Evolutionary conservation across 371 early-diverging fungal species (phyloP), one percentile per base, ranked within the genome.

Genomic region (Rhizopus delemar): DNA sequence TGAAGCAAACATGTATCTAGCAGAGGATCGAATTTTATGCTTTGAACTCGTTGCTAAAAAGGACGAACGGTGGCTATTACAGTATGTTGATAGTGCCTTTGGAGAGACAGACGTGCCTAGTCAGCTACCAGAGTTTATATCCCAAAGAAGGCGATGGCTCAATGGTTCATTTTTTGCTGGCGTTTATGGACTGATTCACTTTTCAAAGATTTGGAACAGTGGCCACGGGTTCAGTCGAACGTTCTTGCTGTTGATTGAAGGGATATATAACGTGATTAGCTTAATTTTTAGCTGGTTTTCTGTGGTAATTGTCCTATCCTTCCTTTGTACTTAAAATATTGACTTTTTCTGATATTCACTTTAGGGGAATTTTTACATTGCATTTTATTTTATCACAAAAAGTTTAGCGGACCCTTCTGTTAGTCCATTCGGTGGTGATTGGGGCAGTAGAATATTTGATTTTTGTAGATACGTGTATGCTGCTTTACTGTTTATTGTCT

Each of bases 91-190:
- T 52, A 78, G 80, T 6, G 85, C 93, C 5, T 85, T 83, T 56
- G 93, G 90, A 52, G 92, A 91, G 57, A 94, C 94, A 2, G 94
- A 94, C 73, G 91, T 90, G 5, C 95, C 95, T 4, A 82, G 82
- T 56, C 76, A 76, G 7, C 70, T 92, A 7, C 86, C 91, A 1
- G 95, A 94, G 63, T 90, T 93, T 57, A 88, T 94, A 28, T 87
- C 90, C 0, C 95, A 94, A 68, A 81, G 95, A 58, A 86, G 95
- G 59, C 84, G 95, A 45, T 94, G 95, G 95, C 72, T 93, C 41
- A 94, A 94, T 77, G 95, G 95, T 0, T 86, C 87, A 3, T 90
- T 91, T 76, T 89, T 89, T 67, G 83, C 86, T 5, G 81, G 80
- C 5, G 78, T 87, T 12, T 87, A 86, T 68, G 81, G 84, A 2